Percentiles rank a stretch among this genome's conserved stretches.
Conservation (phyloP, 495 filamentous ascomycete species). For the Trichocladium antarcticum region DNA sequence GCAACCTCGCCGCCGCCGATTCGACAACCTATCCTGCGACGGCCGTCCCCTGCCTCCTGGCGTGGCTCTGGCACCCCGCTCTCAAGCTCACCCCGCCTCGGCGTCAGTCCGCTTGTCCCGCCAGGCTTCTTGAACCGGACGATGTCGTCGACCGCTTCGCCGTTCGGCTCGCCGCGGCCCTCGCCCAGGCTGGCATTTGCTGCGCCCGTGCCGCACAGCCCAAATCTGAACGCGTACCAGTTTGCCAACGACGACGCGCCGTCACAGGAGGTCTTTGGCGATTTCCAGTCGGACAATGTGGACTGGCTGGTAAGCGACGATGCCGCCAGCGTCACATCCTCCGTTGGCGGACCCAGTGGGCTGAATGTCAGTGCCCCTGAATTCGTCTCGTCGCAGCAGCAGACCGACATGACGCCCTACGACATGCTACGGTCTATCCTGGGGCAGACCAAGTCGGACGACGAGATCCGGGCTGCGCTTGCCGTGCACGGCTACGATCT, state of each 20-base stretch:
- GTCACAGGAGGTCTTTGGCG: conserved; percentile 75
- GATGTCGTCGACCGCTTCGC: conserved; percentile 68
- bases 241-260: conserved; percentile 65
- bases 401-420: conserved; percentile 90
- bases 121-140: conserved; percentile 71
- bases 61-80: conserved; percentile 67
- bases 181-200: conserved; percentile 88
- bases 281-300: conserved; percentile 84
- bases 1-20: conserved; percentile 66
- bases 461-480: conserved; percentile 83
- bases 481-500: conserved; percentile 88
- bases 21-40: conserved; percentile 79
- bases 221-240: conserved; percentile 86
- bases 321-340: conserved; percentile 64
- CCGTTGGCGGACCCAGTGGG: conserved; percentile 50
- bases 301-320: conserved; percentile 96
- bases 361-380: conserved; percentile 68
- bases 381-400: conserved; percentile 54
- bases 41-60: conserved; percentile 90
- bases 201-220: conserved; percentile 86
- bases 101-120: conserved; percentile 68
- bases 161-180: conserved; percentile 87
- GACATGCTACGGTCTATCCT: conserved; percentile 95
- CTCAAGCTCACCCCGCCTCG: conserved; percentile 62
- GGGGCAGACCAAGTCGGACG: conserved; percentile 76